Evolutionary conservation across 1,284 basidiomycete genomes (phyloP), one percentile per base, ranked within the genome.

Genomic region (Fomes fomentarius): DNA sequence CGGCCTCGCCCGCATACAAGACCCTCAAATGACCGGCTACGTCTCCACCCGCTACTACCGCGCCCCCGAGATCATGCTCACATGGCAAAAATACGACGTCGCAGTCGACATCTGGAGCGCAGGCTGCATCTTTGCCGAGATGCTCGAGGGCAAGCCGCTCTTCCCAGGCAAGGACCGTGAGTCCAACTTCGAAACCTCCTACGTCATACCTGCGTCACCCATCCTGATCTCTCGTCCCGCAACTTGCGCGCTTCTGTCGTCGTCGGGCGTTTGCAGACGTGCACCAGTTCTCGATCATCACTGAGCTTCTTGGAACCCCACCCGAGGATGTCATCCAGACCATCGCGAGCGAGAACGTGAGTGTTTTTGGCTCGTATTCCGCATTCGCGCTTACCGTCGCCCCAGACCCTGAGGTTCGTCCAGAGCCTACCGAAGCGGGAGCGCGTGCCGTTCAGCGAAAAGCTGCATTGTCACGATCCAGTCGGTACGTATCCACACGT

Each of bases 61-160:
- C 50, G 97, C 96, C 3, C 96, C 96, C 7, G 96, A 99, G 75
- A 99, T 99, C 78, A 99, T 99, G 97, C 83, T 99, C 69, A 99
- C 96, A 42, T 99, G 97, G 97, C 96, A 99, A 74, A 99, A 99
- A 78, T 99, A 99, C 78, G 97, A 99, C 72, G 96, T 98, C 52
- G 97, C 95, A 61, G 96, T 98, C 58, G 96, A 98, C 71, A 96
- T 99, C 67, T 99, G 96, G 96, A 96, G 93, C 69, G 95, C 96
- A 14, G 96, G 96, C 11, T 99, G 97, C 78, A 99, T 99, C 74
- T 98, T 99, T 69, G 97, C 97, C 4, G 96, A 99, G 78, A 99
- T 99, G 97, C 78, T 99, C 54, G 96, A 98, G 74, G 97, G 96
- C 45, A 98, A 98, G 73, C 96, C 97, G 0, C 78, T 99, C 60